Evolutionary conservation across 2,329 filamentous ascomycete genomes (phyloP).

Genomic region (Keithomyces neogunnii): DNA sequence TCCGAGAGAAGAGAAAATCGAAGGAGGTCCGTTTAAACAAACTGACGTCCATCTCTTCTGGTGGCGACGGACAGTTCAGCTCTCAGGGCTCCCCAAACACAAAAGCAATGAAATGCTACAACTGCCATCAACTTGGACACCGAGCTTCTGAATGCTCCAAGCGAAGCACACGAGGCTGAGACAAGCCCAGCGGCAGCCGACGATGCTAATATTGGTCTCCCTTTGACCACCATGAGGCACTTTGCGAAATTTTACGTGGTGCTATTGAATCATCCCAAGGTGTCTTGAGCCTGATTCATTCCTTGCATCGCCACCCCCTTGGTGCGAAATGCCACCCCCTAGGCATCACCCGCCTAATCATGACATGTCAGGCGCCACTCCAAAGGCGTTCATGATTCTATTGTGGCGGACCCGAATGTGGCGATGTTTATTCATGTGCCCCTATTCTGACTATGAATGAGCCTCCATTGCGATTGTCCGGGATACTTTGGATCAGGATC

Average conservation of each 20-base stretch:
- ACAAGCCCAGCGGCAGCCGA: not conserved
- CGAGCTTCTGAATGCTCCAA: slow-evolving; percentile 46
- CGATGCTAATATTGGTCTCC: not conserved
- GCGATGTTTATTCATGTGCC: too few species aligned
- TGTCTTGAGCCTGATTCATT: too few species aligned
- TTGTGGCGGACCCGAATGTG: too few species aligned
- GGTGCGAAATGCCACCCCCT: too few species aligned
- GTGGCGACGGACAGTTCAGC: slow-evolving; percentile 14
- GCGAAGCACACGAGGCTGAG: slow-evolving; percentile 5
- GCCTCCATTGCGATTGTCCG: too few species aligned
- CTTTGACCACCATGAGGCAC: not conserved
- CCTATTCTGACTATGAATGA: too few species aligned
- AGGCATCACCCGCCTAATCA: too few species aligned
- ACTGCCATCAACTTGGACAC: slow-evolving; percentile 55
- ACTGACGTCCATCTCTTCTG: slow-evolving; percentile 51
- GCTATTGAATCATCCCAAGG: not conserved
- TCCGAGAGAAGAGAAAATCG: slow-evolving; percentile 52
- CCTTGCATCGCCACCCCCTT: too few species aligned
- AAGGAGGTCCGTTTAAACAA: slow-evolving; percentile 60
- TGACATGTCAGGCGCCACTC: too few species aligned
- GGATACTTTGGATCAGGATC: too few species aligned
- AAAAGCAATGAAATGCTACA: slow-evolving; percentile 41
- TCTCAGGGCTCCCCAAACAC: slow-evolving; percentile 11
- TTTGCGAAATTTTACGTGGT: not conserved
- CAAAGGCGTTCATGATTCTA: too few species aligned